phyloP scores from a whole-genome alignment of 2,329 filamentous ascomycete genomes.

The Biscogniauxia marginata region DNA sequence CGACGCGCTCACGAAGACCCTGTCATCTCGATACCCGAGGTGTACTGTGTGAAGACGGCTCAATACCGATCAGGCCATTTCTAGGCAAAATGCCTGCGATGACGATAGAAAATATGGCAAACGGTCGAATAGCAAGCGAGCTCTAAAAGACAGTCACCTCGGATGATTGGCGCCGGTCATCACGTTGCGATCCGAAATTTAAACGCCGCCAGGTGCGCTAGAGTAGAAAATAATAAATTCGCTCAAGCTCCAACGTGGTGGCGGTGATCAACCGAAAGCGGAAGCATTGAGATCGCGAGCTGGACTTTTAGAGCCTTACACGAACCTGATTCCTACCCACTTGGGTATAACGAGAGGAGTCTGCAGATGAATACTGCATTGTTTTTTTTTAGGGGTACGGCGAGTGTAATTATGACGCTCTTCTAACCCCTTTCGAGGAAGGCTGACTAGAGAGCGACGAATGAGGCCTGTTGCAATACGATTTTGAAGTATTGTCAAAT shows the following conservation, averaged over 20 bases:
- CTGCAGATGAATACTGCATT: neutral
- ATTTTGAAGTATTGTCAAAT: neutral
- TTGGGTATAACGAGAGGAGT: neutral
- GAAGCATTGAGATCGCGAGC: neutral
- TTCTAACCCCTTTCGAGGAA: neutral
- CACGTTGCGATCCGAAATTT: conserved; percentile 18
- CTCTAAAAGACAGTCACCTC: conserved; percentile 23
- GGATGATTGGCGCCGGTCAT: conserved; percentile 20
- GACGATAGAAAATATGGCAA: conserved; percentile 13
- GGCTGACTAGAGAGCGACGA: neutral
- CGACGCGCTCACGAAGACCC: neutral
- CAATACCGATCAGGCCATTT: neutral
- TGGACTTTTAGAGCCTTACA: neutral
- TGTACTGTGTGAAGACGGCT: neutral
- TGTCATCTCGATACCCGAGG: neutral
- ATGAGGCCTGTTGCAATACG: neutral
- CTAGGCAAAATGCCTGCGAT: conserved; percentile 11
- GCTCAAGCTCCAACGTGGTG: neutral
- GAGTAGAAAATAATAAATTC: conserved; percentile 15
- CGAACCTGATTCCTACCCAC: neutral
- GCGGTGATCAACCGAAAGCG: neutral
- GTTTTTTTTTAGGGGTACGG: neutral
- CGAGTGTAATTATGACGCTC: neutral
- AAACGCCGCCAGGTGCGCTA: conserved; percentile 22
- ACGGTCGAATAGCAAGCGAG: conserved; percentile 18